These are phyloP conservation scores for Paracamarosporium sp. DNA, from an alignment of 2,329 filamentous ascomycete species.

Conservation along the genomic window DNA sequence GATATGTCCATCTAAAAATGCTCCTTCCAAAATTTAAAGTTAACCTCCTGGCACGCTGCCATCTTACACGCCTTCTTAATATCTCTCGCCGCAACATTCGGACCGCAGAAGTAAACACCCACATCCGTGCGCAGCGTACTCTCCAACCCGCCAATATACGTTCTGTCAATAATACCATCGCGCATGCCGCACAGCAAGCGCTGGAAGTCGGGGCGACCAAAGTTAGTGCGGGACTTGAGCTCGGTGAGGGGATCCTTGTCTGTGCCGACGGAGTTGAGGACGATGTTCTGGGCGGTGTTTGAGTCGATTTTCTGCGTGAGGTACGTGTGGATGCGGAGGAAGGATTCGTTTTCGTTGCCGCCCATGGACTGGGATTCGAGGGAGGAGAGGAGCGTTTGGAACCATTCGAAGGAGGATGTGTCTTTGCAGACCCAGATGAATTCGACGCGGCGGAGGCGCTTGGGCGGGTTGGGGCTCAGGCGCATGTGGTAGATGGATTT, in stretches of 20 bases:
- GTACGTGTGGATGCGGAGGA: constrained; percentile 97
- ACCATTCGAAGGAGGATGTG: constrained; percentile 97
- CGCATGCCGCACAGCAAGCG: constrained; percentile 84
- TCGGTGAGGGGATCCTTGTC: constrained; percentile 91
- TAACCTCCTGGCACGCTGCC: constrained; percentile 77
- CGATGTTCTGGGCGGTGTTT: constrained; percentile 95
- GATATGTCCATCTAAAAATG: constrained; percentile 61
- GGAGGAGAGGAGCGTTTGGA: constrained; percentile 89
- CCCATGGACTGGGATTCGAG: constrained; percentile 85
- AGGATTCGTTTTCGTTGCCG: constrained; percentile 72
- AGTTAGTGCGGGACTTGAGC: constrained; percentile 88
- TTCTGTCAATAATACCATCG: constrained; percentile 82
- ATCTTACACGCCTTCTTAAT: constrained; percentile 82
- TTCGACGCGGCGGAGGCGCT: constrained; percentile 89
- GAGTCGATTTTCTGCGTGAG: constrained; percentile 91
- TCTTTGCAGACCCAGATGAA: constrained; percentile 99
- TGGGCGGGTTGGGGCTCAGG: constrained; percentile 85
- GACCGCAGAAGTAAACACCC: constrained; percentile 97
- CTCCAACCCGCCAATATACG: constrained; percentile 84
- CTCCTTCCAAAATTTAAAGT: constrained; percentile 99
- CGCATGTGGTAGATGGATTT: constrained; percentile 99
- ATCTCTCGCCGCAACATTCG: constrained; percentile 77
- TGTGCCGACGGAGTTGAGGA: constrained; percentile 91
- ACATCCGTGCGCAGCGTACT: constrained; percentile 80
- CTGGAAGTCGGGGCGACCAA: constrained; percentile 88